Evolutionary conservation across 2,329 filamentous ascomycete species (phyloP).

Genomic region (Cytospora piceicola): DNA sequence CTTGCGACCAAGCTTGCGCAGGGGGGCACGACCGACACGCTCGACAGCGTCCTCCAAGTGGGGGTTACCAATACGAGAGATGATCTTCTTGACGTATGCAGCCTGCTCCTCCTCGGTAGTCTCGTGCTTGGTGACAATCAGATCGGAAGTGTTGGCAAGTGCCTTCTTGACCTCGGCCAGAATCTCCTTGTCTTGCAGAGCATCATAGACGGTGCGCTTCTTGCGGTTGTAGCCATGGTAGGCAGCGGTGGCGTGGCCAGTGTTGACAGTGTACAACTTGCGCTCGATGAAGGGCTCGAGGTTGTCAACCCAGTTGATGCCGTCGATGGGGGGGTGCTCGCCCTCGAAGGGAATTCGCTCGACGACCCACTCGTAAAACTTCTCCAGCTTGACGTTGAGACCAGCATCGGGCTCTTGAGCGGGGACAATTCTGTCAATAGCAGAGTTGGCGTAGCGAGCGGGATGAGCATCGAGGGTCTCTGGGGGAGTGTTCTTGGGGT

Average conservation of each 20-base stretch:
- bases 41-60: slow-evolving; percentile 90
- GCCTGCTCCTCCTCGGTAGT: slow-evolving; percentile 77
- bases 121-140: slow-evolving; percentile 86
- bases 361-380: slow-evolving; percentile 99
- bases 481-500: slow-evolving; percentile 70
- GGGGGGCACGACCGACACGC: slow-evolving; percentile 90
- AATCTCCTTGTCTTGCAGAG: slow-evolving; percentile 80
- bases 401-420: slow-evolving; percentile 80
- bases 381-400: slow-evolving; percentile 92
- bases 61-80: slow-evolving; percentile 90
- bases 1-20: slow-evolving; percentile 92
- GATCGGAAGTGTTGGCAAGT: slow-evolving; percentile 80
- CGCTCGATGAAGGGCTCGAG: slow-evolving; percentile 96
- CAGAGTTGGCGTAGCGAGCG: slow-evolving; percentile 93
- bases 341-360: slow-evolving; percentile 83
- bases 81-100: slow-evolving; percentile 89
- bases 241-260: slow-evolving; percentile 90
- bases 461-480: slow-evolving; percentile 70
- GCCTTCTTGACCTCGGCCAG: slow-evolving; percentile 77
- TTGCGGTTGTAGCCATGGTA: slow-evolving; percentile 91
- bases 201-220: slow-evolving; percentile 88
- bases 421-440: slow-evolving; percentile 97
- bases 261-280: slow-evolving; percentile 99
- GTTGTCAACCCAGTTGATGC: slow-evolving; percentile 91
- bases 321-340: slow-evolving; percentile 74